Evolutionary conservation across 805 yeast genomes (phyloP), one percentile per base, ranked within the genome.

Genomic region (Cyberlindnera mycetangii): DNA sequence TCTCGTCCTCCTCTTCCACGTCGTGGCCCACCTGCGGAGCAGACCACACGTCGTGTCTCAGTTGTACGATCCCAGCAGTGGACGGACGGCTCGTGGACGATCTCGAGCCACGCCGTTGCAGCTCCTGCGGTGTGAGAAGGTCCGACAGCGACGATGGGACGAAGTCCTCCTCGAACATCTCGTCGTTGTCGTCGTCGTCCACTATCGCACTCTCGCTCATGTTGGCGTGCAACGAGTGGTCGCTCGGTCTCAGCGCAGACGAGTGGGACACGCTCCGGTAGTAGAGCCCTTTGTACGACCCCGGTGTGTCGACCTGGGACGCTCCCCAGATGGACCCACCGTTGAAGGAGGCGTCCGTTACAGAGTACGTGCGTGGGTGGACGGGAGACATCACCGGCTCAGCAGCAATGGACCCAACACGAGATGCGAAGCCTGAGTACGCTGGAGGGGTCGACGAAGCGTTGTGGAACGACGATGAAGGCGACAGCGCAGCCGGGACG

Each of bases 101-200:
- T 47, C 88, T 70, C 10, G 89, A 81, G 40, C 72, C 74, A 48
- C 89, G 79, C 37, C 96, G 72, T 54, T 83, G 70, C 17, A 85
- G 64, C 59, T 89, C 96, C 20, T 55, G 56, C 8, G 54, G 55
- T 12, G 56, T 51, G 4, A 90, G 67, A 39, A 89, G 68, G 52
- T 88, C 96, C n/a, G 83, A 77, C 31, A 89, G 66, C 22, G 90
- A 78, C 6, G 83, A 80, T 1, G 97, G 97, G 4, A 89, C 85
- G 54, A 79, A 85, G 58, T 86, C 95, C 52, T 86, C 90, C 37
- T 77, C 86, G 58, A 62, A 65, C 46, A 55, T 47, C n/a, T 45
- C 72, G 22, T 45, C 45, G 14, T 15, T 27, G 18, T 44, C 53
- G 46, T 32, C 52, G 43, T 68, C 71, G 37, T 69, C 72, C 27